Evolutionary conservation across 257 asterid genomes (phyloP), one percentile per base, ranked within the genome.

Genomic region (Solanum bulbocastanum): DNA sequence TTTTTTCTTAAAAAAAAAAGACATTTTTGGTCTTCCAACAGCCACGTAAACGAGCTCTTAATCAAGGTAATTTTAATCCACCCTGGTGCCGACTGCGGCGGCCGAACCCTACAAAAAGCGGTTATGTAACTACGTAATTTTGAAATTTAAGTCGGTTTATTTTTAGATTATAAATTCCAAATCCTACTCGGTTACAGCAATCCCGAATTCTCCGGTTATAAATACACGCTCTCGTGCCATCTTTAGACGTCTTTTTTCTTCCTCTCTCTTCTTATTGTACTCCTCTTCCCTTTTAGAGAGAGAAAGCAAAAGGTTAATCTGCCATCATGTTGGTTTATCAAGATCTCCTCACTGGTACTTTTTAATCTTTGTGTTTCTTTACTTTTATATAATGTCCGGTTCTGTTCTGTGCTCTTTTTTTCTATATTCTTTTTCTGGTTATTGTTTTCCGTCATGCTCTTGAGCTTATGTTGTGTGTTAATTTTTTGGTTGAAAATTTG

Each of bases 261-360:
- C 62, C 13, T 39, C 58, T 76, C 58, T 76, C 35, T 40, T 42
- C 0, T n/a, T 25, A 4, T 37, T 4, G 1, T 52, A 1, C 1
- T 37, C 37, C 6, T 78, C 60, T 22, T n/a, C 6, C 23, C 27
- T n/a, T n/a, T 40, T n/a, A 3, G 83, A 75, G 83, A 40, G 36
- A 11, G 35, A 27, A 44, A 81, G 85, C 40, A 46, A 46, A 79
- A 81, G 85, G 15, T 8, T 81, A 46, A 36, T 16, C 27, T 46
- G 36, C 72, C 87, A 90, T 32, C 92, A 92, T 93, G 96, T 89
- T 95, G 96, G 95, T 95, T 88, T 95, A 94, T 44, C 96, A 92
- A 46, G 98, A 95, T 93, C 87, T 94, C 42, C 88, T 95, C 65
- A 6, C 35, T 2, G 32, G 68, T 40, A 22, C 9, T 8, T 5